A percentile compares a stretch with the other conserved stretches of the same genome.
phyloP scores from a whole-genome alignment of 1,284 basidiomycete genomes.

The Trichosporon faecale region DNA sequence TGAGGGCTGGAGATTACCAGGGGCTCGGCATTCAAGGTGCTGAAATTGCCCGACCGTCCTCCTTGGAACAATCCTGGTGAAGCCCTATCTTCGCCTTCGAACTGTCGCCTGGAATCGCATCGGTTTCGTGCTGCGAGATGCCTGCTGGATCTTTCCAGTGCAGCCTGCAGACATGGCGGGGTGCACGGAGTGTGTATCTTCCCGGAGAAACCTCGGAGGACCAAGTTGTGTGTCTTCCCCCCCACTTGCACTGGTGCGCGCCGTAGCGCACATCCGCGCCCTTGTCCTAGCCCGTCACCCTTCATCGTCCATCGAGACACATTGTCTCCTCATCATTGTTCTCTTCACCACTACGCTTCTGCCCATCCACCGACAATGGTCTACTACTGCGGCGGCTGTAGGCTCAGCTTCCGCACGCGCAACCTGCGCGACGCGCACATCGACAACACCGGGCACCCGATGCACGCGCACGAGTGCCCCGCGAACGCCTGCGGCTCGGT shows the following conservation, averaged over 20 bases:
- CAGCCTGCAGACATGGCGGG: no score
- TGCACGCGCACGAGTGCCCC: background rate
- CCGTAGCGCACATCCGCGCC: background rate
- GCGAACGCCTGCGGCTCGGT: background rate
- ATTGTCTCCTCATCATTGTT: background rate
- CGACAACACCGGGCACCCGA: background rate
- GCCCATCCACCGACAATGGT: background rate
- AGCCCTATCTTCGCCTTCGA: no score
- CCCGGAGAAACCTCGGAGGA: no score
- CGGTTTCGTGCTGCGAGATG: no score
- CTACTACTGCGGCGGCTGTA: background rate
- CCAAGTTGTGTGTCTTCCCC: background rate
- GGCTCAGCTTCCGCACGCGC: background rate
- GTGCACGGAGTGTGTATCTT: no score
- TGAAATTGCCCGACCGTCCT: background rate
- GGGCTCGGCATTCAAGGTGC: background rate
- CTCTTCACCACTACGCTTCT: background rate
- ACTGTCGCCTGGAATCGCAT: no score
- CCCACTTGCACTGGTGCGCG: background rate
- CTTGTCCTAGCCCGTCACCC: background rate
- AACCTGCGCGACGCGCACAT: background rate
- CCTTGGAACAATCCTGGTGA: no score
- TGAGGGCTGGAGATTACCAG: no score
- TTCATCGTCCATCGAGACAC: background rate
- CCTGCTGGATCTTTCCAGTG: no score